Evolutionary conservation across 495 filamentous ascomycete species (phyloP).

Genomic region (Darksidea phi): DNA sequence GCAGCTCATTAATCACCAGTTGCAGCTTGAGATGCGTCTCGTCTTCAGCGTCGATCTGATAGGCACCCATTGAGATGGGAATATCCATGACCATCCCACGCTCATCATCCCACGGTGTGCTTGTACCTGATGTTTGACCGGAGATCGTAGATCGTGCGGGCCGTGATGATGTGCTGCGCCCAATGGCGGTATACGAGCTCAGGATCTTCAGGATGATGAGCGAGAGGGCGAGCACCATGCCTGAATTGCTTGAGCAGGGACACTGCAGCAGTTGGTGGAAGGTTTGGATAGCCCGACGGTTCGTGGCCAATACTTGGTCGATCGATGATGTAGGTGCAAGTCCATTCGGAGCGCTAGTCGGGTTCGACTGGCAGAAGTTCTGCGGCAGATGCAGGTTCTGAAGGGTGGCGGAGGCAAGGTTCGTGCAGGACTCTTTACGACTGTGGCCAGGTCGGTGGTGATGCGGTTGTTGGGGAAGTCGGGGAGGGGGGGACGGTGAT

Average conservation of each 20-base stretch:
- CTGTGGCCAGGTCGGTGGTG: constrained; percentile 13
- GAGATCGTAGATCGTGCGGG: not conserved
- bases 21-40: constrained; percentile 33
- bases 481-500: constrained; percentile 9
- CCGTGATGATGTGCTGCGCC: constrained; percentile 15
- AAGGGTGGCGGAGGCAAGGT: constrained; percentile 19
- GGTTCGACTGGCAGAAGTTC: constrained; percentile 21
- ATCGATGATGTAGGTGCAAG: constrained; percentile 2
- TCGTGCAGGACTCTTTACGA: constrained; percentile 20
- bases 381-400: constrained; percentile 22
- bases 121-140: constrained; percentile 4
- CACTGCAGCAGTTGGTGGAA: constrained; percentile 27
- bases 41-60: constrained; percentile 36
- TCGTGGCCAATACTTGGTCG: constrained; percentile 18
- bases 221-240: constrained; percentile 19
- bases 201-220: constrained; percentile 30
- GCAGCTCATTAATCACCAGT: constrained; percentile 34
- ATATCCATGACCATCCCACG: constrained; percentile 34
- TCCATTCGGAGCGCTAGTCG: constrained; percentile 10
- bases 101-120: constrained; percentile 13
- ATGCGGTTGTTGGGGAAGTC: not conserved
- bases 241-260: constrained; percentile 28
- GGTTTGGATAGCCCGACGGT: constrained; percentile 9
- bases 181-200: constrained; percentile 22
- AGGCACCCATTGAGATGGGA: constrained; percentile 36